Evolutionary conservation across 257 asterid genomes (phyloP).

Genomic region (Forsythia viridissima): DNA sequence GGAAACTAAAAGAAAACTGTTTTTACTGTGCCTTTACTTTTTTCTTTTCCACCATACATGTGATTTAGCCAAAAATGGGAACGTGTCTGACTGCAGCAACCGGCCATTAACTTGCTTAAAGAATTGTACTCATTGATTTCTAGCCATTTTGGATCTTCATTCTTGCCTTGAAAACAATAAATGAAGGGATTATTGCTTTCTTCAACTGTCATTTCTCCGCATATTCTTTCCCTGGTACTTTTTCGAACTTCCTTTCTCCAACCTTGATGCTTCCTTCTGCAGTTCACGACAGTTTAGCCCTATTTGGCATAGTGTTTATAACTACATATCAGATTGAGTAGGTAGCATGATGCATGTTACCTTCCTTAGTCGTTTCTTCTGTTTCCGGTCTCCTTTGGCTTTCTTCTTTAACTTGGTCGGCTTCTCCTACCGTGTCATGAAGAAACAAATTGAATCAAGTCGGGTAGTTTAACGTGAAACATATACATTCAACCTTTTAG

Average conservation of each 20-base stretch:
- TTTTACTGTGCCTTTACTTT: background rate
- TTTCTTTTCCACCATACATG: background rate
- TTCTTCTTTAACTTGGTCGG: constrained; percentile 38
- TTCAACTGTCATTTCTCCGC: constrained; percentile 42
- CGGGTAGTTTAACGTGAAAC: constrained; percentile 5
- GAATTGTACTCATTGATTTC: background rate
- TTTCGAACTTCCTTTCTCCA: constrained; percentile 27
- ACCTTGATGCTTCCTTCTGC: constrained; percentile 33
- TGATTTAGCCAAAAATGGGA: constrained; percentile 21
- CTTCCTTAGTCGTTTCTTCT: constrained; percentile 46
- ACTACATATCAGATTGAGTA: background rate
- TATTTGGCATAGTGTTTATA: background rate
- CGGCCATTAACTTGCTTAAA: constrained; percentile 10
- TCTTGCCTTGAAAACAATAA: constrained; percentile 1
- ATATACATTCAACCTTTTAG: constrained; percentile 6
- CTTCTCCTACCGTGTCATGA: constrained; percentile 27
- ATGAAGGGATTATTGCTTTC: constrained; percentile 6
- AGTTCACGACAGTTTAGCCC: constrained; percentile 14
- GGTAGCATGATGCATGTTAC: constrained; percentile 31
- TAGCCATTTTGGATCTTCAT: constrained; percentile 20
- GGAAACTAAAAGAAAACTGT: too few species aligned
- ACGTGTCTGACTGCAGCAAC: constrained; percentile 7
- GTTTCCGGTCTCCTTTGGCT: constrained; percentile 44
- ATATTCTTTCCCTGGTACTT: constrained; percentile 44
- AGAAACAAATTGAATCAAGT: constrained; percentile 4